Conservation (phyloP, 164 flowering plant genomes). For the Houttuynia cordata region DNA sequence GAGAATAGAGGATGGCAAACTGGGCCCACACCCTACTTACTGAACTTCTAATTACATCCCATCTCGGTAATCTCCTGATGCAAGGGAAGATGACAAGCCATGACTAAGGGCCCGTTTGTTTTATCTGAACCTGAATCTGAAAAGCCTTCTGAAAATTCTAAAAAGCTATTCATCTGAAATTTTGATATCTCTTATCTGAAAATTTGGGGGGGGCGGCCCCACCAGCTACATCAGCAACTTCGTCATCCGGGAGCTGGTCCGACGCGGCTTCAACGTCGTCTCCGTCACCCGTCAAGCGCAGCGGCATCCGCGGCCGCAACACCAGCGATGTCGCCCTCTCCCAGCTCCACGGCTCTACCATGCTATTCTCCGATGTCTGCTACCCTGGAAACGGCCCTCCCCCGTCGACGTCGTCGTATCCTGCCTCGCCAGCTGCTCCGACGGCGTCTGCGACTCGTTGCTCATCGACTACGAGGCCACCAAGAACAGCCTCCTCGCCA, state of each 20-base stretch:
- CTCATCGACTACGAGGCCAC: conserved; percentile 87
- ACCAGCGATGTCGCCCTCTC: conserved; percentile 47
- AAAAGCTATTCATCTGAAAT: too few species aligned
- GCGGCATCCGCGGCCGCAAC: conserved; percentile 57
- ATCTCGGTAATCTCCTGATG: too few species aligned
- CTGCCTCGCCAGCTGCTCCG: conserved; percentile 79
- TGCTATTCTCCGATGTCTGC: conserved; percentile 74
- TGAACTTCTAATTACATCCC: too few species aligned
- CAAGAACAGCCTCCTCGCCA: conserved; percentile 68
- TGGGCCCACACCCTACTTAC: too few species aligned
- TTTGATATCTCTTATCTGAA: too few species aligned
- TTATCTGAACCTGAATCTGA: too few species aligned
- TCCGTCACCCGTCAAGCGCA: conserved; percentile 73
- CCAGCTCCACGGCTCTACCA: conserved; percentile 55
- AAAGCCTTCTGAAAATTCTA: too few species aligned
- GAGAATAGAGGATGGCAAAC: too few species aligned
- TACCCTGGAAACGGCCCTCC: conserved; percentile 31
- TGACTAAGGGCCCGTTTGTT: too few species aligned
- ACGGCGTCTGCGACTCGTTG: conserved; percentile 89
- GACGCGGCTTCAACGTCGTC: conserved; percentile 69
- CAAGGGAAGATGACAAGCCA: too few species aligned
- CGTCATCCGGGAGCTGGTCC: conserved; percentile 62
- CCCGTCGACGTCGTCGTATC: conserved; percentile 77
- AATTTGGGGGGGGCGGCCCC: too few species aligned
- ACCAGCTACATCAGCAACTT: conserved; percentile 92